phyloP scores from a whole-genome alignment of 345 rosid genomes.

The Leavenworthia alabamica region DNA sequence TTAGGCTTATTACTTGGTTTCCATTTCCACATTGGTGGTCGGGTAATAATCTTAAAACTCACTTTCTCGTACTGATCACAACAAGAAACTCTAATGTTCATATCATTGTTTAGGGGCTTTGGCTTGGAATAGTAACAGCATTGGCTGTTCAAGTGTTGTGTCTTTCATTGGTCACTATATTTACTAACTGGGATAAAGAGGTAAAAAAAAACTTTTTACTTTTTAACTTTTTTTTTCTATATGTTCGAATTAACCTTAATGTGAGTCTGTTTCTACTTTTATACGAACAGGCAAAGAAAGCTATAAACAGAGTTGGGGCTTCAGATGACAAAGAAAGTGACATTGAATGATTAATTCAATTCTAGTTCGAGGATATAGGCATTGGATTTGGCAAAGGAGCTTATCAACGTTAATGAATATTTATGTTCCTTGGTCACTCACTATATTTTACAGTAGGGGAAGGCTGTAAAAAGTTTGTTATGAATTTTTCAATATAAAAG shows the following conservation, averaged over 20 bases:
- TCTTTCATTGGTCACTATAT: slow-evolving; percentile 41
- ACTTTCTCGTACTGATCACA: too few relatives aligned
- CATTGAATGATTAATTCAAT: neutral
- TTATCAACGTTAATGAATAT: neutral
- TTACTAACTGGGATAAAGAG: slow-evolving; percentile 59
- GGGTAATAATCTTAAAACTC: neutral
- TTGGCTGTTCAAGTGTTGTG: slow-evolving; percentile 39
- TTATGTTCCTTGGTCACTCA: too few relatives aligned
- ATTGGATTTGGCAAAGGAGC: neutral
- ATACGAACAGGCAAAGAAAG: slow-evolving; percentile 9
- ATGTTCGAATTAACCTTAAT: neutral
- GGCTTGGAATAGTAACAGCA: slow-evolving; percentile 57
- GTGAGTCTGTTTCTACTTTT: neutral
- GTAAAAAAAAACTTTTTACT: slow-evolving; percentile 19
- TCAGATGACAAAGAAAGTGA: slow-evolving; percentile 1
- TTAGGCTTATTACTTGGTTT: slow-evolving; percentile 20
- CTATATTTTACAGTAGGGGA: too few relatives aligned
- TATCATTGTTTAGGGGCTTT: slow-evolving; percentile 43
- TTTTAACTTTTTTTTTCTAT: too few relatives aligned
- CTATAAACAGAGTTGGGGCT: slow-evolving; percentile 16
- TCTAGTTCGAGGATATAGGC: neutral
- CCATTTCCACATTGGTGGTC: slow-evolving; percentile 15
- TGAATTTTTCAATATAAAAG: too few relatives aligned
- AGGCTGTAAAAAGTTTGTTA: too few relatives aligned
- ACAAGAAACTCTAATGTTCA: neutral